These are phyloP conservation scores for Schizochytrium sp. DNA, from an alignment of 108 stramenopile species.

Conservation along the genomic window DNA sequence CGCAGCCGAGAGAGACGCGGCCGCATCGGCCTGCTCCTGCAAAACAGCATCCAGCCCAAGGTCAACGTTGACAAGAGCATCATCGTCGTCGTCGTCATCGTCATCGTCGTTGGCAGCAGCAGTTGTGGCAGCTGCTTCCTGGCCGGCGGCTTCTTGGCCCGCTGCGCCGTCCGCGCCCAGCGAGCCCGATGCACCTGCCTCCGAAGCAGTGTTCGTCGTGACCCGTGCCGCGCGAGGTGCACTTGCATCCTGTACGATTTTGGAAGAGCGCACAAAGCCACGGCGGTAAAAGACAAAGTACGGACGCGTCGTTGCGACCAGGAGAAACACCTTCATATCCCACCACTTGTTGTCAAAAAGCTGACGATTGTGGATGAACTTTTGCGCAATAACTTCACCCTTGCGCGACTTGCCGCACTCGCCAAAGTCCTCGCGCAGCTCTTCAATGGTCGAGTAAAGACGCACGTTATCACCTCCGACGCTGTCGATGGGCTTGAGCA, in stretches of 20 bases:
- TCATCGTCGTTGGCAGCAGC: neutral
- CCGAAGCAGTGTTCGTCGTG: neutral
- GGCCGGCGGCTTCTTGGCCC: neutral
- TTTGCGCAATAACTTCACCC: slow-evolving; percentile 11
- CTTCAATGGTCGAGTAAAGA: neutral
- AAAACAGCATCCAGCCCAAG: neutral
- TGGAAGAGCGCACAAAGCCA: neutral
- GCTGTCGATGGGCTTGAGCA: slow-evolving; percentile 1
- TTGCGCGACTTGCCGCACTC: slow-evolving; percentile 9
- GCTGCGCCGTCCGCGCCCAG: neutral
- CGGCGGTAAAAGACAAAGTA: neutral
- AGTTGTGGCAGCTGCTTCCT: neutral
- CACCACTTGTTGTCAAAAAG: slow-evolving; percentile 5
- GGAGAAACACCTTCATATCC: slow-evolving; percentile 9
- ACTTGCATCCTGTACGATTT: neutral
- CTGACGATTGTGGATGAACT: neutral
- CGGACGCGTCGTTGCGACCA: neutral
- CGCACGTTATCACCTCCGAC: neutral
- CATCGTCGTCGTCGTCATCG: neutral
- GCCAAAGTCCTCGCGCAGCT: slow-evolving; percentile 12
- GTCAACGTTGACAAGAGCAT: neutral
- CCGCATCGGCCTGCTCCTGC: neutral
- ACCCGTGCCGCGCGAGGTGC: neutral
- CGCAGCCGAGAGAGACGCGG: neutral
- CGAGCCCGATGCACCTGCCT: neutral